A percentile compares a stretch with the other conserved stretches of the same genome.
Conservation (phyloP, 2,329 filamentous ascomycete genomes). For the Trichoderma oligosporum region DNA sequence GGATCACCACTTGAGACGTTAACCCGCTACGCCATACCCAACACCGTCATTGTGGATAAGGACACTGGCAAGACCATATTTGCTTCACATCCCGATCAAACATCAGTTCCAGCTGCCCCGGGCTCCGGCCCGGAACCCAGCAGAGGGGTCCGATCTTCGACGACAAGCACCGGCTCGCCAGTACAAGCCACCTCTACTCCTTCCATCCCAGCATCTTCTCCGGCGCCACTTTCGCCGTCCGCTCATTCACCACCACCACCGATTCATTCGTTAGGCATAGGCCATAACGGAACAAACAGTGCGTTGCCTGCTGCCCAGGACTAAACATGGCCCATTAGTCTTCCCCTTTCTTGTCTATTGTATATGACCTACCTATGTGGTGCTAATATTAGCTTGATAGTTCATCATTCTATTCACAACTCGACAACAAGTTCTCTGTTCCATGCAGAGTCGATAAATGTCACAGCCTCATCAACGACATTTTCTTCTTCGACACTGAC, state of each 20-base stretch:
- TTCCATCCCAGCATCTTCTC: slow-evolving; percentile 2
- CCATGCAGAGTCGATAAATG: slow-evolving; percentile 2
- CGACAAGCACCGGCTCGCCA: not conserved
- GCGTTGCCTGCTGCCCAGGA: not conserved
- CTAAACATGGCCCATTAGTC: not conserved
- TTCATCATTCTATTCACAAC: not conserved
- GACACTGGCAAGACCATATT: slow-evolving; percentile 37
- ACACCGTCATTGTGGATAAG: slow-evolving; percentile 38
- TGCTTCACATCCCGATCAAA: slow-evolving; percentile 29
- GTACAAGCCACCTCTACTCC: not conserved
- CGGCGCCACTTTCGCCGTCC: slow-evolving; percentile 29
- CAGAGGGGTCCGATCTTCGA: not conserved
- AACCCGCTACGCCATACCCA: slow-evolving; percentile 40
- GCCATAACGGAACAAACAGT: slow-evolving; percentile 28
- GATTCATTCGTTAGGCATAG: slow-evolving; percentile 17
- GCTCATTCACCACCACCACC: slow-evolving; percentile 27
- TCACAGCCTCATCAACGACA: not conserved
- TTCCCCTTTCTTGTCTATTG: not conserved
- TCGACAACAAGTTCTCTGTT: slow-evolving; percentile 4
- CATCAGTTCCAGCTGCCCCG: slow-evolving; percentile 2
- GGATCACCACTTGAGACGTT: slow-evolving; percentile 44
- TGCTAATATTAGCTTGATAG: not conserved
- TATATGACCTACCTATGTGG: not conserved
- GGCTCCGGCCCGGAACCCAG: slow-evolving; percentile 7
- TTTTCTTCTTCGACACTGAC: not conserved